A percentile compares a stretch with the other conserved stretches of the same genome.
phyloP scores from a whole-genome alignment of 495 filamentous ascomycete genomes.

The Penicillium chermesinum region DNA sequence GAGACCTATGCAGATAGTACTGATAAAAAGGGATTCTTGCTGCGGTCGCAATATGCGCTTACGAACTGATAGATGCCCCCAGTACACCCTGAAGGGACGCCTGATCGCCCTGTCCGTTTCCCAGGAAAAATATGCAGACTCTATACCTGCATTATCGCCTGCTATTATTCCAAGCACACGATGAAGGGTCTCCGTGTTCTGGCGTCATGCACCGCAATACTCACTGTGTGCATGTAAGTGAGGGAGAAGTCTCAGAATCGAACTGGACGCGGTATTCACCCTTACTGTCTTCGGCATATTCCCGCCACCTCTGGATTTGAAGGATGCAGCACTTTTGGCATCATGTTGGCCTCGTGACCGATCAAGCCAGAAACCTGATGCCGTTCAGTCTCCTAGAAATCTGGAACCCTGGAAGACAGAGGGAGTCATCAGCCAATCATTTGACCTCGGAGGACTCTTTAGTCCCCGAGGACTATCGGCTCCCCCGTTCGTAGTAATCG shows the following conservation, averaged over 20 bases:
- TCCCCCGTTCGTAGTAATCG: conserved; percentile 10
- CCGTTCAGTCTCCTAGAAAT: conserved; percentile 8
- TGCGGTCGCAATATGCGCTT: conserved; percentile 19
- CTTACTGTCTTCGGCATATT: too few species aligned
- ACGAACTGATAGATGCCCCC: conserved; percentile 21
- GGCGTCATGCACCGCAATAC: conserved; percentile 21
- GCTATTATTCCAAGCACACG: conserved; percentile 11
- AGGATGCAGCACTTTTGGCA: conserved; percentile 20
- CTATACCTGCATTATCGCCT: conserved; percentile 3
- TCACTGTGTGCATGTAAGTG: conserved; percentile 19
- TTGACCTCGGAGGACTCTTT: conserved; percentile 15
- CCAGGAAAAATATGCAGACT: conserved; percentile 1
- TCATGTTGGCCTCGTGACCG: conserved; percentile 15
- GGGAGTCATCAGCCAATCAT: conserved; percentile 16
- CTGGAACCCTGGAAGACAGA: conserved; percentile 4
- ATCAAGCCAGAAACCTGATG: conserved; percentile 9
- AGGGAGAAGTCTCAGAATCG: too few species aligned
- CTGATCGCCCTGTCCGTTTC: conserved; percentile 18
- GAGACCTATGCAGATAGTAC: conserved; percentile 3
- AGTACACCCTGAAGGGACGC: conserved; percentile 19
- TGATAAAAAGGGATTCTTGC: conserved; percentile 21
- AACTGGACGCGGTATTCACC: too few species aligned
- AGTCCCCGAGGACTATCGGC: conserved; percentile 3
- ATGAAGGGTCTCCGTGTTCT: conserved; percentile 19
- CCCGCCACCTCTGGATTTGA: conserved; percentile 17